Conservation (phyloP, 495 filamentous ascomycete species). For the Parathielavia appendiculata region DNA sequence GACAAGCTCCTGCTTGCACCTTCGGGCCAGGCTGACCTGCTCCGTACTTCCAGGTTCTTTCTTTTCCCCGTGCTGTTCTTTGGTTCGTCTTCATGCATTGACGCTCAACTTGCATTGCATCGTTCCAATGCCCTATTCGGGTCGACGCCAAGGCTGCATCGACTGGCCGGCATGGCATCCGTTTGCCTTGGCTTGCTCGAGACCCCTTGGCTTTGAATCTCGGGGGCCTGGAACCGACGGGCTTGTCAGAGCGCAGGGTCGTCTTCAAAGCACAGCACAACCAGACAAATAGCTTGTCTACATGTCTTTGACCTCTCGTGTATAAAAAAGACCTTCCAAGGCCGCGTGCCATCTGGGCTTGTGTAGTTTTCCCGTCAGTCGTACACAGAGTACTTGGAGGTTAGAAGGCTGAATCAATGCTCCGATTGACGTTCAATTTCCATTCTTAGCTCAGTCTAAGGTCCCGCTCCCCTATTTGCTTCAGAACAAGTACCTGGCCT, state of each 20-base stretch:
- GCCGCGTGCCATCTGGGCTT: too few relatives aligned
- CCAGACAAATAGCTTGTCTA: too few relatives aligned
- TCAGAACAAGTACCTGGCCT: not conserved
- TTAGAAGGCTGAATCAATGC: too few relatives aligned
- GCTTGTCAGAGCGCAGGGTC: too few relatives aligned
- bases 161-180: slow-evolving; percentile 17
- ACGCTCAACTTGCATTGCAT: slow-evolving; percentile 15
- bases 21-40: too few relatives aligned
- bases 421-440: too few relatives aligned
- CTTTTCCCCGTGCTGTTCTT: not conserved
- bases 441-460: not conserved
- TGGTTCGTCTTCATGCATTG: not conserved
- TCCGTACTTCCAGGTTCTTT: not conserved
- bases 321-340: too few relatives aligned
- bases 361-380: too few relatives aligned
- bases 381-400: too few relatives aligned
- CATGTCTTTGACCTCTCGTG: too few relatives aligned
- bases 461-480: not conserved
- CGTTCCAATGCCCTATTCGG: slow-evolving; percentile 20
- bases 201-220: not conserved
- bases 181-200: not conserved
- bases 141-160: slow-evolving; percentile 20
- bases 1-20: too few relatives aligned
- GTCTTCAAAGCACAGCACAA: too few relatives aligned
- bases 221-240: not conserved